These are phyloP conservation scores for Neurospora sp. DNA, from an alignment of 495 filamentous ascomycete genomes.

Conservation along the genomic window DNA sequence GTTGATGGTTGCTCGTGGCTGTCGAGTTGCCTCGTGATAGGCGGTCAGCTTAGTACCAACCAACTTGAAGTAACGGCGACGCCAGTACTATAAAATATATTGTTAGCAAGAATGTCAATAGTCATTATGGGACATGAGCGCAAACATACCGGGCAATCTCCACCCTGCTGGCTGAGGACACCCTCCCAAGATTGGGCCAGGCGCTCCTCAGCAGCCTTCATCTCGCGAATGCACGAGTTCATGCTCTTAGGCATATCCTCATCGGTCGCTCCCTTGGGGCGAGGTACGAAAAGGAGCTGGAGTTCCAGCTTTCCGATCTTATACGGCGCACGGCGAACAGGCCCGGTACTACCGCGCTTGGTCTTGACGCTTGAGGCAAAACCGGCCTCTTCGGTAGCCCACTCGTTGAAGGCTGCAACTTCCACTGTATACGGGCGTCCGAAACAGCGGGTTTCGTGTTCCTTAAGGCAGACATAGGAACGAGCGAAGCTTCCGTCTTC, in stretches of 20 bases:
- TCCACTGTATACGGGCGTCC: constrained; percentile 81
- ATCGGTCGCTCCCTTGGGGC: constrained; percentile 77
- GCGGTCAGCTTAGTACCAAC: constrained; percentile 85
- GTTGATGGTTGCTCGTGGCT: constrained; percentile 94
- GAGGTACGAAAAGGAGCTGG: constrained; percentile 88
- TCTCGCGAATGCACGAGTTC: constrained; percentile 84
- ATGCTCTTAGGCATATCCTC: constrained; percentile 99
- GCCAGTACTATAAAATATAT: constrained; percentile 64
- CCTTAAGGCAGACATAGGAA: constrained; percentile 83
- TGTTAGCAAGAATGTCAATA: constrained; percentile 14
- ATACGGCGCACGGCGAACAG: constrained; percentile 70
- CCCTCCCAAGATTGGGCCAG: constrained; percentile 72
- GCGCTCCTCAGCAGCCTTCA: constrained; percentile 74
- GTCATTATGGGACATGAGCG: neutral
- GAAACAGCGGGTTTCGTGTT: constrained; percentile 77
- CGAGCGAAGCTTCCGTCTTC: constrained; percentile 89
- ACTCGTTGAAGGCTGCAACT: constrained; percentile 93
- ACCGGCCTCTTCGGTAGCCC: constrained; percentile 74
- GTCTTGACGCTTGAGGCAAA: constrained; percentile 73
- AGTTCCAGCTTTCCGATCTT: constrained; percentile 88
- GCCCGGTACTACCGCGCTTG: constrained; percentile 62
- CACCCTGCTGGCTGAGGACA: constrained; percentile 87
- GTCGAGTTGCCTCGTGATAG: constrained; percentile 89
- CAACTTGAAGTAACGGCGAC: constrained; percentile 93
- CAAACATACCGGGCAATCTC: constrained; percentile 86